Evolutionary conservation across 2,329 filamentous ascomycete genomes (phyloP).

Genomic region (Colletotrichum cordylinicola): DNA sequence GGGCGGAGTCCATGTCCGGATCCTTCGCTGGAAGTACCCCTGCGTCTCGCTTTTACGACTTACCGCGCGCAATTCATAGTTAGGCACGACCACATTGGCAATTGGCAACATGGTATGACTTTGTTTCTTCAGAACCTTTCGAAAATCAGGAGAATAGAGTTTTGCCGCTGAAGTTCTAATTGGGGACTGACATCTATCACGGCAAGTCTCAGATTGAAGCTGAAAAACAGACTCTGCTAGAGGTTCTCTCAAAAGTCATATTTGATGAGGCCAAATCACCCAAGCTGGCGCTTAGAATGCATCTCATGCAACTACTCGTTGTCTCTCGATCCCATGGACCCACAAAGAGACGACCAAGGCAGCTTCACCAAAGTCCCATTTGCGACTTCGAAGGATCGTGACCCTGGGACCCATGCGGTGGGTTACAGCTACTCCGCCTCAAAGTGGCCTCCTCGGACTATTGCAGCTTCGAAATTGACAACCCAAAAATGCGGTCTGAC

Average conservation of each 20-base stretch:
- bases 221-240: neutral
- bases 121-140: neutral
- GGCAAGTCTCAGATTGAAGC: neutral
- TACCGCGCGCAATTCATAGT: neutral
- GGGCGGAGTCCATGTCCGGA: neutral
- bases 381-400: neutral
- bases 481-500: neutral
- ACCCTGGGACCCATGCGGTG: neutral
- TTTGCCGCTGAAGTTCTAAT: neutral
- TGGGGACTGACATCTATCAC: neutral
- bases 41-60: neutral
- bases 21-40: neutral
- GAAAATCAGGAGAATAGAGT: neutral
- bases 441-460: neutral
- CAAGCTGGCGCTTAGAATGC: neutral
- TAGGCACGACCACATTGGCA: neutral
- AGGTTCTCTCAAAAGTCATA: neutral
- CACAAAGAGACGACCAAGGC: neutral
- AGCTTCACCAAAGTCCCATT: neutral
- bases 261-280: neutral
- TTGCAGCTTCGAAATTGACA: neutral
- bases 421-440: neutral
- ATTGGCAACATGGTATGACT: neutral
- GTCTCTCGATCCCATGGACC: neutral
- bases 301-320: neutral